phyloP scores from a whole-genome alignment of 2,329 filamentous ascomycete species.

The Paracoccidioides lutzii region DNA sequence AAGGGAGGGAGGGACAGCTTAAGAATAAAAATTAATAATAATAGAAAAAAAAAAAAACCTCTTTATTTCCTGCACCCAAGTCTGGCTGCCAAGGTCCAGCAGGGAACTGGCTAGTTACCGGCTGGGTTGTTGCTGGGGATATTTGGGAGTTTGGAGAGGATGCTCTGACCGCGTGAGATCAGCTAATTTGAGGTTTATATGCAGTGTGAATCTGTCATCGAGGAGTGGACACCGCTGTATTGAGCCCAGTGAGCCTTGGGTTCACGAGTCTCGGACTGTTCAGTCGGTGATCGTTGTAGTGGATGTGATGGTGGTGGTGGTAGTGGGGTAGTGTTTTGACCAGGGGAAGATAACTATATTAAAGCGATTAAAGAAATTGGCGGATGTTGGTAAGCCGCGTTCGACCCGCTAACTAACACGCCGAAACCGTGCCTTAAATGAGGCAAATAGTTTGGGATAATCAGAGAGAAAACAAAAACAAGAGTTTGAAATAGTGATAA shows the following conservation, averaged over 20 bases:
- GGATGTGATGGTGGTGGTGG: not conserved
- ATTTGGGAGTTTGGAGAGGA: not conserved
- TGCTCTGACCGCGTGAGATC: not conserved
- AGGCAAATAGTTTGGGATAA: no score
- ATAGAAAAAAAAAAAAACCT: not conserved
- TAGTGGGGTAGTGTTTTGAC: not conserved
- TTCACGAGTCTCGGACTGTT: no score
- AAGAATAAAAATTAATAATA: constrained; percentile 4
- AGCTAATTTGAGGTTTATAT: not conserved
- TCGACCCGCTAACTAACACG: no score
- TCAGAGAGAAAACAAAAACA: no score
- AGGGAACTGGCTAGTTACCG: no score
- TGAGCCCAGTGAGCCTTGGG: no score
- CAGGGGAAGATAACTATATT: not conserved
- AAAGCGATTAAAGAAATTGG: not conserved
- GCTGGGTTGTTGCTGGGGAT: no score
- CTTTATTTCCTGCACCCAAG: no score
- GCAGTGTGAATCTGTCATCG: not conserved
- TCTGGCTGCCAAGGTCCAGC: no score
- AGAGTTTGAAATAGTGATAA: no score
- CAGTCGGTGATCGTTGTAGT: not conserved
- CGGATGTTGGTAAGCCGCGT: not conserved
- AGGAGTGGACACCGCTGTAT: not conserved
- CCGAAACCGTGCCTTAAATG: no score
- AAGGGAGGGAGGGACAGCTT: constrained; percentile 1